Conservation (phyloP, 2,329 filamentous ascomycete genomes). For the Alternaria panax region DNA sequence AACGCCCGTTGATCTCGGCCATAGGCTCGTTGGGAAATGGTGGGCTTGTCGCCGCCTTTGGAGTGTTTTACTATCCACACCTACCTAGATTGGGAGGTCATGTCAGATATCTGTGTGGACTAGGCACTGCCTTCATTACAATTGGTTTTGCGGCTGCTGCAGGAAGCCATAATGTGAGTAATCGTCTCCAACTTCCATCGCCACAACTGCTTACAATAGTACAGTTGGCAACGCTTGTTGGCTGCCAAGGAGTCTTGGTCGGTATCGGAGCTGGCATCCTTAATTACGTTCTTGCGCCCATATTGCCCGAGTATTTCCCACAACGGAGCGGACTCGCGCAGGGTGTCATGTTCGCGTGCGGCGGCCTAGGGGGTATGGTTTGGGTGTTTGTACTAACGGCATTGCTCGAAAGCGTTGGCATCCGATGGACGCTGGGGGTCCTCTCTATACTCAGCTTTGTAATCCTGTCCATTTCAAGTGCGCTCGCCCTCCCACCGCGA, state of each 20-base stretch:
- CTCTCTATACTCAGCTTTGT: slow-evolving; percentile 51
- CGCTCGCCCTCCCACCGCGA: slow-evolving; percentile 48
- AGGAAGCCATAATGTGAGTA: slow-evolving; percentile 25
- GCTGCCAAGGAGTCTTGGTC: slow-evolving; percentile 55
- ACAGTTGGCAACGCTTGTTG: slow-evolving; percentile 51
- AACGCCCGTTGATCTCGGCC: slow-evolving; percentile 24
- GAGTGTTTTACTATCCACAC: slow-evolving; percentile 25
- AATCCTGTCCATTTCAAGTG: slow-evolving; percentile 49
- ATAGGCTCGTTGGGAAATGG: slow-evolving; percentile 32
- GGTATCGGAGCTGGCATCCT: slow-evolving; percentile 56
- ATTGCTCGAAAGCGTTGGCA: slow-evolving; percentile 54
- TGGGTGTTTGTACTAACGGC: slow-evolving; percentile 41
- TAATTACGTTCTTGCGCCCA: slow-evolving; percentile 55
- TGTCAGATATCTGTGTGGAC: slow-evolving; percentile 23
- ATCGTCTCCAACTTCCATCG: background rate
- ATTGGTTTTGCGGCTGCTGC: slow-evolving; percentile 25
- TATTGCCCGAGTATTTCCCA: slow-evolving; percentile 60
- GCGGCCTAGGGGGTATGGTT: slow-evolving; percentile 21
- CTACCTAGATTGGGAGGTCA: slow-evolving; percentile 27
- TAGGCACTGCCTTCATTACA: slow-evolving; percentile 21
- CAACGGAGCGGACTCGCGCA: slow-evolving; percentile 52
- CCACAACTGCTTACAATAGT: slow-evolving; percentile 3
- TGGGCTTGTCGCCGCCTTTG: slow-evolving; percentile 27
- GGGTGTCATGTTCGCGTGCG: slow-evolving; percentile 26
- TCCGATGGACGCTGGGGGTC: slow-evolving; percentile 55